These are phyloP conservation scores for Eimeria mitis DNA, from an alignment of 169 alveolate genomes.

Conservation along the genomic window DNA sequence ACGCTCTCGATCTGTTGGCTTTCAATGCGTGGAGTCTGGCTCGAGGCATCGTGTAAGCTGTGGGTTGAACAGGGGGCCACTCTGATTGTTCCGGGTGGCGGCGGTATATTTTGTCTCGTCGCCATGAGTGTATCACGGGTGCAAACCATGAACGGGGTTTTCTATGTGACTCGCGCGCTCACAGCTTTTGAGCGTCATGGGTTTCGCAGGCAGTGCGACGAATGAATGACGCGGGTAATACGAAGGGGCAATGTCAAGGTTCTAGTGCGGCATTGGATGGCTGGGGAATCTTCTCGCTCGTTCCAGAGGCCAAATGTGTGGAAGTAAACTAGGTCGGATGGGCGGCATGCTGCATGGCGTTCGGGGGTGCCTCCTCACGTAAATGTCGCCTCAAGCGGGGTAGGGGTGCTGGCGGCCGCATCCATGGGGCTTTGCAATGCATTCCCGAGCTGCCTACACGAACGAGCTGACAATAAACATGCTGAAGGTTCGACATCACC, in stretches of 20 bases:
- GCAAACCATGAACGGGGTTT: background rate
- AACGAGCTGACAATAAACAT: background rate
- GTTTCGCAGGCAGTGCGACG: background rate
- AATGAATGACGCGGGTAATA: background rate
- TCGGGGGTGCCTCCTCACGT: background rate
- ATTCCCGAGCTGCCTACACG: background rate
- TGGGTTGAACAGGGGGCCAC: background rate
- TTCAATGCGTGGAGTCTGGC: too few relatives aligned
- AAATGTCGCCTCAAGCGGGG: background rate
- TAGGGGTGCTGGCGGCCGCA: background rate
- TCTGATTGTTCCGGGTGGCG: background rate
- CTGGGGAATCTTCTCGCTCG: background rate
- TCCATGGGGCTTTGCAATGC: background rate
- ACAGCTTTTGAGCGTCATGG: too few relatives aligned
- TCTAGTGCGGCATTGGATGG: background rate
- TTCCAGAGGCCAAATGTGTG: background rate
- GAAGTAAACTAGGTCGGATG: background rate
- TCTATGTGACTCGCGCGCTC: too few relatives aligned
- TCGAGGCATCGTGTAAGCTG: background rate
- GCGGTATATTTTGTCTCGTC: background rate
- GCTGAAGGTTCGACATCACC: background rate
- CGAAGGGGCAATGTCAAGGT: background rate
- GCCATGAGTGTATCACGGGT: background rate
- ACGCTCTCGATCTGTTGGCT: too few relatives aligned
- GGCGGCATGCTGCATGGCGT: background rate